These are phyloP conservation scores for Alternaria arborescens DNA, from an alignment of 2,329 filamentous ascomycete species.

Conservation along the genomic window DNA sequence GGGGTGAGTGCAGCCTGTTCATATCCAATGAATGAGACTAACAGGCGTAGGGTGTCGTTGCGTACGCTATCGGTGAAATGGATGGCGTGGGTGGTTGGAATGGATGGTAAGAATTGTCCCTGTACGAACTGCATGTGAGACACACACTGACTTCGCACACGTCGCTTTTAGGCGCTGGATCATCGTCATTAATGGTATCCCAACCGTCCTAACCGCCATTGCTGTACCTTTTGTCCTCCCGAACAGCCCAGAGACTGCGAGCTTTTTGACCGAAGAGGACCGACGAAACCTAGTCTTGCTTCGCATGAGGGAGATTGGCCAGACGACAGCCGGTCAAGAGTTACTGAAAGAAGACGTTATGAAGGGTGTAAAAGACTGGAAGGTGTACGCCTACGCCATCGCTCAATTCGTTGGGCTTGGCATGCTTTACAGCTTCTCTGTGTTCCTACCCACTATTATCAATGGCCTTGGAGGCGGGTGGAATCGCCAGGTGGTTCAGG, in stretches of 20 bases:
- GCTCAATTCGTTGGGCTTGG: constrained; percentile 55
- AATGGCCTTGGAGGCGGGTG: constrained; percentile 36
- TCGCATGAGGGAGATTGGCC: constrained; percentile 53
- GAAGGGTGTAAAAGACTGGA: constrained; percentile 54
- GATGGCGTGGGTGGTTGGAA: constrained; percentile 32
- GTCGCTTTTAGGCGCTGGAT: constrained; percentile 27
- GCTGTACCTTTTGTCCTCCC: constrained; percentile 61
- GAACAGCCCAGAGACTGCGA: constrained; percentile 55
- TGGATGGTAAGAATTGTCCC: constrained; percentile 23
- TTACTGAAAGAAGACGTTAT: constrained; percentile 58
- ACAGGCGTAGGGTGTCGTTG: constrained; percentile 28
- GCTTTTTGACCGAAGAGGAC: constrained; percentile 38
- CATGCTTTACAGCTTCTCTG: constrained; percentile 38
- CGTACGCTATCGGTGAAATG: constrained; percentile 39
- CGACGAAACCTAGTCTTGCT: constrained; percentile 30
- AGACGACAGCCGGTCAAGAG: constrained; percentile 57
- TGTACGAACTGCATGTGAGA: too few species aligned
- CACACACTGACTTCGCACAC: too few species aligned
- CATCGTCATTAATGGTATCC: constrained; percentile 44
- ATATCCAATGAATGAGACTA: not conserved
- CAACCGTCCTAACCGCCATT: constrained; percentile 49
- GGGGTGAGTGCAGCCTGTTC: constrained; percentile 41
- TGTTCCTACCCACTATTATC: constrained; percentile 45
- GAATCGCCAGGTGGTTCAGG: constrained; percentile 35
- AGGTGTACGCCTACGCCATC: constrained; percentile 46